Evolutionary conservation across 352 stramenopile species (phyloP).

Genomic region (Pythium sukuiense): DNA sequence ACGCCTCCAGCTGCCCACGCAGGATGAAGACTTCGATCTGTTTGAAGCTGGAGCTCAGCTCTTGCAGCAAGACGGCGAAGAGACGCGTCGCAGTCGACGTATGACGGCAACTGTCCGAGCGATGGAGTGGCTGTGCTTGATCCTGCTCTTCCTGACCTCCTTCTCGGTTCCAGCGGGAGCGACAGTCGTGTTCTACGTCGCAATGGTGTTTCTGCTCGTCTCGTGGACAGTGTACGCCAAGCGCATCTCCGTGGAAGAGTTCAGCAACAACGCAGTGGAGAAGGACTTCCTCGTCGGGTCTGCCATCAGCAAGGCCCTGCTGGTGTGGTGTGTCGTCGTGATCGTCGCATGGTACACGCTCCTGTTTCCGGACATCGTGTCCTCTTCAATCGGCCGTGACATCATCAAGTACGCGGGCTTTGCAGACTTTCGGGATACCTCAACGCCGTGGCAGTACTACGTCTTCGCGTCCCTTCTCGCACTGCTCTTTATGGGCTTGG

Average conservation of each 20-base stretch:
- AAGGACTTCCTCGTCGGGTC: conserved; percentile 49
- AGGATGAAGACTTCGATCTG: conserved; percentile 42
- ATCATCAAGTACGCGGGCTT: conserved; percentile 63
- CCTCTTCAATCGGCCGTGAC: conserved; percentile 32
- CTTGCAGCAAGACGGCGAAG: conserved; percentile 33
- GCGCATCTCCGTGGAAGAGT: conserved; percentile 56
- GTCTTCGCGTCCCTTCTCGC: conserved; percentile 59
- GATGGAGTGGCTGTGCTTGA: conserved; percentile 42
- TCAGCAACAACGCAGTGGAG: conserved; percentile 26
- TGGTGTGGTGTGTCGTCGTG: conserved; percentile 45
- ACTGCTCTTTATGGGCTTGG: conserved; percentile 57
- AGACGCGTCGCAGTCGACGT: conserved; percentile 30
- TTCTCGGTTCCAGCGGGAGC: conserved; percentile 59
- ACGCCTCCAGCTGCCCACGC: conserved; percentile 33
- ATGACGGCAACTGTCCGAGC: conserved; percentile 34
- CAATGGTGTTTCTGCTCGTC: conserved; percentile 57
- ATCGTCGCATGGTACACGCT: conserved; percentile 63
- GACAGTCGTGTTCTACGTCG: conserved; percentile 56
- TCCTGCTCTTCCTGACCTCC: conserved; percentile 62
- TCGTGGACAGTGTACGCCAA: conserved; percentile 68
- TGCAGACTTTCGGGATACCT: conserved; percentile 43
- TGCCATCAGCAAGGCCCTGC: conserved; percentile 38
- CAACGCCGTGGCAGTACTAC: conserved; percentile 64
- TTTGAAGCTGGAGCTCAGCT: conserved; percentile 58
- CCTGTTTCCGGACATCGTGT: conserved; percentile 42